Percentiles rank a stretch among this genome's conserved stretches.
These are phyloP conservation scores for Trichoderma gamsii DNA, from an alignment of 495 filamentous ascomycete species.

Conservation along the genomic window DNA sequence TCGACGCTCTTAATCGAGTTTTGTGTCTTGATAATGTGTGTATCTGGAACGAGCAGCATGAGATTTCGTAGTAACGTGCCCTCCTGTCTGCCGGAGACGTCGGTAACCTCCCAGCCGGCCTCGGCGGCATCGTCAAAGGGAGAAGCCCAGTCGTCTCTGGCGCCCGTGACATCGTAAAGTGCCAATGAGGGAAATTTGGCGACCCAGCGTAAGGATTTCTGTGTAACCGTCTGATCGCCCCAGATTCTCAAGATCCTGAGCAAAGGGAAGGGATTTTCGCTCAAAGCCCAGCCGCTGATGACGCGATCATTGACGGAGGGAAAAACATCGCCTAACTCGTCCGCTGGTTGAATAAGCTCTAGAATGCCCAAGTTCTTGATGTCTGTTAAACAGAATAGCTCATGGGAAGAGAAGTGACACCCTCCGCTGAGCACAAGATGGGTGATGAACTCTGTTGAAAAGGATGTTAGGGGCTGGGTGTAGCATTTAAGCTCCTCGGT, in stretches of 20 bases:
- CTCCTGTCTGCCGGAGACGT: slow-evolving; percentile 6
- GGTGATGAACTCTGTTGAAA: slow-evolving; percentile 24
- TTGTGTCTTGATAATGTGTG: not conserved
- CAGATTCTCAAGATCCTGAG: slow-evolving; percentile 29
- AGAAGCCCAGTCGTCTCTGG: slow-evolving; percentile 20
- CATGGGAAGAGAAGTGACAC: slow-evolving; percentile 17
- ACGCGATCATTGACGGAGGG: slow-evolving; percentile 26
- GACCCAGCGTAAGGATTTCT: slow-evolving; percentile 22
- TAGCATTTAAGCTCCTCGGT: slow-evolving; percentile 21
- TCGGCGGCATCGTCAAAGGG: not conserved
- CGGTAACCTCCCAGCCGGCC: slow-evolving; percentile 6
- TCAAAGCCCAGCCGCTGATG: slow-evolving; percentile 27
- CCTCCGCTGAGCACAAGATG: slow-evolving; percentile 25
- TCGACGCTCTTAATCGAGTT: slow-evolving; percentile 2
- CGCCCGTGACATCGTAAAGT: slow-evolving; percentile 23
- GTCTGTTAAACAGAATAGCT: slow-evolving; percentile 25
- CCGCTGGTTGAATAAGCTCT: slow-evolving; percentile 22
- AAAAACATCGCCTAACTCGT: not conserved
- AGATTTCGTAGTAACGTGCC: slow-evolving; percentile 1
- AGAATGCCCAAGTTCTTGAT: slow-evolving; percentile 31
- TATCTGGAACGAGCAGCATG: slow-evolving; percentile 14
- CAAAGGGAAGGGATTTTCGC: slow-evolving; percentile 23
- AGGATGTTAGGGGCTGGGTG: slow-evolving; percentile 21
- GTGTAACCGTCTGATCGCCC: slow-evolving; percentile 19
- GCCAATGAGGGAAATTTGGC: slow-evolving; percentile 24